phyloP scores from a whole-genome alignment of 2,329 filamentous ascomycete species.

The Pseudocercospora macadamiae region DNA sequence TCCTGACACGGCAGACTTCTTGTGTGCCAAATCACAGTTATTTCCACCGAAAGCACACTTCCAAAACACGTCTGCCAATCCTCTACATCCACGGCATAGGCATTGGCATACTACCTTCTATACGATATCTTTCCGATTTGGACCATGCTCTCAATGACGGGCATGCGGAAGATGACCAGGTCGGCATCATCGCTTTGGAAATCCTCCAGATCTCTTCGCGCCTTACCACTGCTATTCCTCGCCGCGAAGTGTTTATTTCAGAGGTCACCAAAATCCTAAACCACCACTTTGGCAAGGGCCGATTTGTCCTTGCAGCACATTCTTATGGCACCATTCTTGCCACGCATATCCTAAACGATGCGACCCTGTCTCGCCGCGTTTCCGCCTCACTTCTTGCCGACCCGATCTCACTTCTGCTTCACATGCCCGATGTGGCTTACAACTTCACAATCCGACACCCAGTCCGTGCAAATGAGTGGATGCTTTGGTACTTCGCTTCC shows the following conservation, averaged over 20 bases:
- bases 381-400: conserved; percentile 59
- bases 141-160: conserved; percentile 38
- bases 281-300: conserved; percentile 61
- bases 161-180: conserved; percentile 43
- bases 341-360: conserved; percentile 62
- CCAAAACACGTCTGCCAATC: conserved; percentile 60
- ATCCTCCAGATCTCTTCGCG: conserved; percentile 68
- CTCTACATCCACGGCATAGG: conserved; percentile 74
- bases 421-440: conserved; percentile 70
- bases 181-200: conserved; percentile 69
- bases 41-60: conserved; percentile 68
- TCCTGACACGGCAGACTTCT: conserved; percentile 53
- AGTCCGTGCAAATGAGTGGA: conserved; percentile 66
- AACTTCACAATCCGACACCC: conserved; percentile 62
- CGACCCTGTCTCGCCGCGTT: conserved; percentile 50
- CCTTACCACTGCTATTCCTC: conserved; percentile 58
- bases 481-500: conserved; percentile 71
- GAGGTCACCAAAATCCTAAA: conserved; percentile 62
- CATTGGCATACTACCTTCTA: conserved; percentile 67
- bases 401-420: conserved; percentile 68
- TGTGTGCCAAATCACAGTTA: conserved; percentile 59
- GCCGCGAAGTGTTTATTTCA: conserved; percentile 56
- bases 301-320: conserved; percentile 65
- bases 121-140: conserved; percentile 59
- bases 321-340: conserved; percentile 65